Evolutionary conservation across 2,329 filamentous ascomycete genomes (phyloP).

Genomic region (Septoria petroselini): DNA sequence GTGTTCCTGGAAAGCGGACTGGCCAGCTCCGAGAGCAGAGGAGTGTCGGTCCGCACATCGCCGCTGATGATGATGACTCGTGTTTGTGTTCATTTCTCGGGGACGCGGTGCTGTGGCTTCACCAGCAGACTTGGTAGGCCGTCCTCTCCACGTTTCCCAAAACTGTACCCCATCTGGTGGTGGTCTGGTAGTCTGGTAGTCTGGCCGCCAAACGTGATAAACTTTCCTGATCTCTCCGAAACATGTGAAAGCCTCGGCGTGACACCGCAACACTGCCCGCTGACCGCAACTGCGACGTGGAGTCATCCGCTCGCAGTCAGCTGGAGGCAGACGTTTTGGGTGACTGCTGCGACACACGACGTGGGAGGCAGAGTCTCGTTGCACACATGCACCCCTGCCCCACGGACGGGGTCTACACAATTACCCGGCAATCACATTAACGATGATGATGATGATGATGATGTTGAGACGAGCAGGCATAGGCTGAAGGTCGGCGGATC

Average conservation of each 20-base stretch:
- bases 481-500: constrained; percentile 2
- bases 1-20: too few species aligned
- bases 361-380: not conserved
- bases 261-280: not conserved
- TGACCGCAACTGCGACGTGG: constrained; percentile 1
- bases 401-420: too few species aligned
- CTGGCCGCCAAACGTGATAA: not conserved
- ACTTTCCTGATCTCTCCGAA: constrained; percentile 14
- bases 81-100: too few species aligned
- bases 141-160: constrained; percentile 4
- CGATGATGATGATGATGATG: not conserved
- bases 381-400: too few species aligned
- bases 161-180: constrained; percentile 5
- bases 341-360: not conserved
- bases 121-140: not conserved
- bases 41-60: too few species aligned
- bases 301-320: not conserved
- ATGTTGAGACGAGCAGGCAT: not conserved
- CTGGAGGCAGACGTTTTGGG: not conserved
- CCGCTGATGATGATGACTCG: too few species aligned
- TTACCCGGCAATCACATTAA: too few species aligned
- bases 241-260: constrained; percentile 13
- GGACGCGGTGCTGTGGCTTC: too few species aligned
- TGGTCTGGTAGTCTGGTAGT: not conserved
- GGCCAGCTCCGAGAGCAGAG: too few species aligned